Percentiles rank a stretch among this genome's conserved stretches.
phyloP scores from a whole-genome alignment of 345 rosid species.

The Hirschfeldia incana region DNA sequence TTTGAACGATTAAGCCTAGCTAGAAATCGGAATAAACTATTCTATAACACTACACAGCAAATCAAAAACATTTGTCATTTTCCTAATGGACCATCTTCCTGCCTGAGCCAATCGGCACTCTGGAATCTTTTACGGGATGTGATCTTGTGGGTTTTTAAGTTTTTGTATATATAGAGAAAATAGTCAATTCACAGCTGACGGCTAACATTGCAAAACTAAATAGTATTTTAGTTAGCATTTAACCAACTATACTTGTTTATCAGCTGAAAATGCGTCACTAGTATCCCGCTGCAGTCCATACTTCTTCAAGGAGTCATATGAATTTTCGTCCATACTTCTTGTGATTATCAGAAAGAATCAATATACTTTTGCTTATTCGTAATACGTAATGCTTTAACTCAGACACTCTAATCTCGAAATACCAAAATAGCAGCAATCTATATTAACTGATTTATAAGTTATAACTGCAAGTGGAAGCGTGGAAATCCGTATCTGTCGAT shows the following conservation, averaged over 20 bases:
- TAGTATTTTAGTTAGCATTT: not conserved
- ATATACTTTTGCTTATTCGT: not conserved
- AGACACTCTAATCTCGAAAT: not conserved
- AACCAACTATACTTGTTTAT: not conserved
- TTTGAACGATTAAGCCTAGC: slow-evolving; percentile 4
- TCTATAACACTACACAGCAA: slow-evolving; percentile 1
- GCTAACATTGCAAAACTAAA: not conserved
- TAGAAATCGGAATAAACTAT: not conserved
- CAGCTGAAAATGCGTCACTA: not conserved
- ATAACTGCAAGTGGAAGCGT: not conserved
- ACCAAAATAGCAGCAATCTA: not conserved
- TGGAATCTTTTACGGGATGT: not conserved
- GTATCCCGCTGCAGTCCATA: not conserved
- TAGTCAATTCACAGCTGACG: slow-evolving; percentile 9
- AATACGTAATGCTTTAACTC: not conserved
- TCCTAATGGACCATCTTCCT: slow-evolving; percentile 8
- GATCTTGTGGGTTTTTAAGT: too few species aligned
- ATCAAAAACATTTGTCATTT: slow-evolving; percentile 22
- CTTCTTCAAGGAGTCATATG: not conserved
- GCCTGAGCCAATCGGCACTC: slow-evolving; percentile 21
- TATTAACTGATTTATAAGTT: not conserved
- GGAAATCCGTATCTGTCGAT: not conserved
- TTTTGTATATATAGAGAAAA: not conserved
- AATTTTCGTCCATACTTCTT: not conserved
- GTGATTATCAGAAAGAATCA: not conserved